Evolutionary conservation across 2,329 filamentous ascomycete genomes (phyloP), one percentile per base, ranked within the genome.

Genomic region (Microcera coccophila): DNA sequence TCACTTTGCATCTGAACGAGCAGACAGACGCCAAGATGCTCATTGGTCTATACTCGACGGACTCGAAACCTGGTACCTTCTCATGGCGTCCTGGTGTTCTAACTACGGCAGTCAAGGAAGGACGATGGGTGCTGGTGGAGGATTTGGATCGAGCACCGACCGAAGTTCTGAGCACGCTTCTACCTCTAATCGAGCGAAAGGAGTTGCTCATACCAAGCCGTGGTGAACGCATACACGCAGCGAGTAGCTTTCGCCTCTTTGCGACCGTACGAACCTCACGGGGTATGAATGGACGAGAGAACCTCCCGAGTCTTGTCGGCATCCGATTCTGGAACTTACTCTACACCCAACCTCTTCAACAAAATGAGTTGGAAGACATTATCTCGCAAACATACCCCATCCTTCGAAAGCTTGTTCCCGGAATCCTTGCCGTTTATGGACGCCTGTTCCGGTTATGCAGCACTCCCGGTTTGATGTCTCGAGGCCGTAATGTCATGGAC

Each of bases 1-100:
- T 98, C 39, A 97, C 91, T 3, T 74, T 99, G 21, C 91, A 98
- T 65, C 73, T 99, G 24, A 98, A 98, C 62, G 93, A 97, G 66
- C 94, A 99, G 65, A 97, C 90, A 3, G 93, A 99, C 66, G 90
- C 91, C 0, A 99, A 98, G 66, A 87, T 95, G 71, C 79, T 99
- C 31, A 81, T 98, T 49, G 93, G 93, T 3, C 81, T 97, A 62
- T 97, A 99, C 66, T 87, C 91, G 1, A 93, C 90, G 17, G 90
- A 90, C 44, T 81, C 85, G 14, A 86, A 84, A 47, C 90, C 90
- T 1, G 90, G 90, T 2, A 90, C 87, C 9, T 98, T 98, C 62
- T 79, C 81, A 38, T 99, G 93, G 93, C 82, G 87, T 46, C 81
- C 93, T 3, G 93, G 93, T 67, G 87, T 97, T 16, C 72, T 99